A percentile compares a stretch with the other conserved stretches of the same genome.
Evolutionary conservation across 768 basidiomycete species (phyloP).

Genomic region (Leucocoprinus birnbaumii): DNA sequence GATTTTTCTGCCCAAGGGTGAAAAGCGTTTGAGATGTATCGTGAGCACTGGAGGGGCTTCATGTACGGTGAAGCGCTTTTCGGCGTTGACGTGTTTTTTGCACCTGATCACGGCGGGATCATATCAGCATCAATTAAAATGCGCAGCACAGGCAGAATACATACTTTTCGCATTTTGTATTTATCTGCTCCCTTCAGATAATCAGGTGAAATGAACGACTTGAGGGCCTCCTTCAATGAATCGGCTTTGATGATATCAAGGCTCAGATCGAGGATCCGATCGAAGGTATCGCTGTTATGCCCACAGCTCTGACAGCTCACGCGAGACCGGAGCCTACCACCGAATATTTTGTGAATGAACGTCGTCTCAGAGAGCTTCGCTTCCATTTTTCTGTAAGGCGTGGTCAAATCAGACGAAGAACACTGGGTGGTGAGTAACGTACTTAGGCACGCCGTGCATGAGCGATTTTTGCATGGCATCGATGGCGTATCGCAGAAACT

Average conservation of each 20-base stretch:
- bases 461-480: constrained; percentile 89
- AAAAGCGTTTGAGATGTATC: constrained; percentile 94
- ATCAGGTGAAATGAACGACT: constrained; percentile 81
- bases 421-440: constrained; percentile 24
- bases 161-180: constrained; percentile 98
- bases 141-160: background rate
- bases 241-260: constrained; percentile 75
- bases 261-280: constrained; percentile 91
- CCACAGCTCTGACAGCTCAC: constrained; percentile 82
- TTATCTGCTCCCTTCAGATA: constrained; percentile 87
- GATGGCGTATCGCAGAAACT: constrained; percentile 92
- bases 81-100: constrained; percentile 86
- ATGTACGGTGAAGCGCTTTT: constrained; percentile 87
- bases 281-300: constrained; percentile 93
- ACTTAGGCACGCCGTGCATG: constrained; percentile 71
- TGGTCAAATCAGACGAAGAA: constrained; percentile 3
- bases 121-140: background rate
- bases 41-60: constrained; percentile 87
- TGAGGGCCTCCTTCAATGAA: constrained; percentile 68
- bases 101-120: constrained; percentile 54
- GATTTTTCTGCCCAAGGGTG: constrained; percentile 86
- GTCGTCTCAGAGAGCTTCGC: constrained; percentile 77
- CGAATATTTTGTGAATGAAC: constrained; percentile 94
- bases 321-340: constrained; percentile 86
- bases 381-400: constrained; percentile 56